Percentiles rank a stretch among this genome's conserved stretches.
Evolutionary conservation across 2,329 filamentous ascomycete species (phyloP).

Genomic region (Drechslerella coelobrocha): DNA sequence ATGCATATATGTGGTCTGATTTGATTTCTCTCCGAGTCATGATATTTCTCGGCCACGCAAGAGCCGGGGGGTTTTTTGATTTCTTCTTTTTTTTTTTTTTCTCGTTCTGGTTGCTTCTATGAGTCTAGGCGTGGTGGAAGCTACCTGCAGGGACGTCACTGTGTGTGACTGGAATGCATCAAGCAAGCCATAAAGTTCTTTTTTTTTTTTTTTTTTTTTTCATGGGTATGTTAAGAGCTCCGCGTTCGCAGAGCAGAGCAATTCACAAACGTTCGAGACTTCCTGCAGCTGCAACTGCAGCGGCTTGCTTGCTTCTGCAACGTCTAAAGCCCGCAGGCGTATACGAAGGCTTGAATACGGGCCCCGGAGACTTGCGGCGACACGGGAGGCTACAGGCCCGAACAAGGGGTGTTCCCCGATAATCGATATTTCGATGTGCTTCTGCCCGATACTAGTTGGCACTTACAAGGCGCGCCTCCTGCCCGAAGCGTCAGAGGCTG

Average conservation of each 20-base stretch:
- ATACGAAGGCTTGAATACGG: background rate
- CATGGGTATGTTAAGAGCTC: slow-evolving; percentile 36
- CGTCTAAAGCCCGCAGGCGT: background rate
- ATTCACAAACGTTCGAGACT: slow-evolving; percentile 23
- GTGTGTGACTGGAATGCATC: slow-evolving; percentile 49
- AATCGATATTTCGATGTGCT: no score
- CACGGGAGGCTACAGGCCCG: no score
- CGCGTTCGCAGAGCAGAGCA: slow-evolving; percentile 21
- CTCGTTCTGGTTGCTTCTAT: slow-evolving; percentile 30
- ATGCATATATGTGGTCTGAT: no score
- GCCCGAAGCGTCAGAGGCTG: background rate
- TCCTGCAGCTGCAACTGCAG: slow-evolving; percentile 43
- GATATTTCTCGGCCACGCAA: slow-evolving; percentile 23
- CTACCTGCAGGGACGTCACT: slow-evolving; percentile 37
- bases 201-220: slow-evolving; percentile 12
- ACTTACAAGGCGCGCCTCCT: background rate
- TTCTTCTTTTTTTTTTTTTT: slow-evolving; percentile 13
- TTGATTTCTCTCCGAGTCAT: no score
- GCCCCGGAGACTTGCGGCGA: no score
- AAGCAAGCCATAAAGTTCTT: slow-evolving; percentile 3
- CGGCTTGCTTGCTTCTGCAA: slow-evolving; percentile 7
- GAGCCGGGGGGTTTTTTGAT: slow-evolving; percentile 7
- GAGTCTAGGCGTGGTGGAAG: slow-evolving; percentile 12
- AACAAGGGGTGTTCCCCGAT: no score
- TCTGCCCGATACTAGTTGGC: no score